Base-by-base conservation (phyloP, 768 basidiomycete species). In the Leccinum ochraceum region DNA sequence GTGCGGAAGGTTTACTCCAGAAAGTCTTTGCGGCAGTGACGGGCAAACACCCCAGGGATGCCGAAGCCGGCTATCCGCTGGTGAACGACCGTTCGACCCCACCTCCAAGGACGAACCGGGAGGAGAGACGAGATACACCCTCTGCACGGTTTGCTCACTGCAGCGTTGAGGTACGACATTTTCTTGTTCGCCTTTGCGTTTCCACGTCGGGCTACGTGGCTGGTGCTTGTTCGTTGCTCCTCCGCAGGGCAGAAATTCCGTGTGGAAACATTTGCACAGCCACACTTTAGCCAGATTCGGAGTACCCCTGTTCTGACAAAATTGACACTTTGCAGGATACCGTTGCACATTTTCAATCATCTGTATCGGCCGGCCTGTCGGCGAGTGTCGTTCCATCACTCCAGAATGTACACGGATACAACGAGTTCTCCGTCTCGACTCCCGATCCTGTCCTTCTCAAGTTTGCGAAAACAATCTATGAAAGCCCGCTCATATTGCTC, bases 381-480 rank as follows among this genome's bases (percentile, higher is more conserved):
- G 78, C 81, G 30, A 75, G 84, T 17, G 81, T 86, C 56, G 82
- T 96, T 39, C 78, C 86, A 2, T 75, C 79, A 26, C 79, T 95
- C 24, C 85, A 87, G 36, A 81, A 81, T 28, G 78, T 77, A 2
- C 85, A 94, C 65, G 94, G 94, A 3, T 95, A 93, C 73, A 98
- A 98, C 77, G 95, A 98, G 75, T 98, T 98, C 72, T 85, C 91
- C 1, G 92, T 98, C 13, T 82, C 84, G 0, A 78, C 89, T 0
- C 87, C 93, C 3, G 94, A 97, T 68, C 89, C 92, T 1, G 74
- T 88, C 9, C 76, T 89, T 44, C 75, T 95, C 70, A 97, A 97
- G 76, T 98, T 98, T 71, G 87, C 88, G 14, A 95, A 95, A 74
- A 95, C 91, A 37, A 94, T 98, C 54, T 97, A 95, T 74, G 95